Percentiles rank a stretch among this genome's conserved stretches.
Evolutionary conservation across 257 asterid genomes (phyloP).

Genomic region (Knoxia roxburghii): DNA sequence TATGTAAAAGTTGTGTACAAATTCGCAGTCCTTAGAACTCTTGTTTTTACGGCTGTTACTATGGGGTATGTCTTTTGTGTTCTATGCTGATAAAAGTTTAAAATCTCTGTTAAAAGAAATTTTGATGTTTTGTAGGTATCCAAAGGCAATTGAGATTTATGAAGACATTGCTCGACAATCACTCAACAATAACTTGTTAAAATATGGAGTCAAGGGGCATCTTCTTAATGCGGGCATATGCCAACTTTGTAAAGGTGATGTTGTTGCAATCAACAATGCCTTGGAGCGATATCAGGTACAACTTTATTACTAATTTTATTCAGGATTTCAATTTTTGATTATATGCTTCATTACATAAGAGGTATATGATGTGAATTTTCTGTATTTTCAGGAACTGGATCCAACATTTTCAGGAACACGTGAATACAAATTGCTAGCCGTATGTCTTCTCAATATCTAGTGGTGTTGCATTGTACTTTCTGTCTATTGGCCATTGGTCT

Average conservation of each 20-base stretch:
- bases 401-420: conserved; percentile 97
- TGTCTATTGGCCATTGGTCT: conserved; percentile 6
- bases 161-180: conserved; percentile 91
- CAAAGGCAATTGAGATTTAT: conserved; percentile 73
- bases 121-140: conserved; percentile 53
- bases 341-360: not conserved
- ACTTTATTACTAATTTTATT: not conserved
- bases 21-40: not conserved
- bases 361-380: conserved; percentile 11
- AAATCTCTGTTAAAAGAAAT: not conserved
- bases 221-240: conserved; percentile 99
- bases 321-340: not conserved
- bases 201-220: conserved; percentile 96
- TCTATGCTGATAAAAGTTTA: not conserved
- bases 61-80: not conserved
- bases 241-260: conserved; percentile 91
- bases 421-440: conserved; percentile 72
- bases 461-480: not conserved
- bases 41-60: not conserved
- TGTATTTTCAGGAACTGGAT: conserved; percentile 69
- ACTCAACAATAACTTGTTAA: conserved; percentile 76
- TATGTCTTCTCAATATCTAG: conserved; percentile 27
- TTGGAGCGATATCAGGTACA: conserved; percentile 83
- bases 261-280: conserved; percentile 85
- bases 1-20: not conserved